These are phyloP conservation scores for Diplodia intermedia DNA, from an alignment of 2,329 filamentous ascomycete species.

Conservation along the genomic window DNA sequence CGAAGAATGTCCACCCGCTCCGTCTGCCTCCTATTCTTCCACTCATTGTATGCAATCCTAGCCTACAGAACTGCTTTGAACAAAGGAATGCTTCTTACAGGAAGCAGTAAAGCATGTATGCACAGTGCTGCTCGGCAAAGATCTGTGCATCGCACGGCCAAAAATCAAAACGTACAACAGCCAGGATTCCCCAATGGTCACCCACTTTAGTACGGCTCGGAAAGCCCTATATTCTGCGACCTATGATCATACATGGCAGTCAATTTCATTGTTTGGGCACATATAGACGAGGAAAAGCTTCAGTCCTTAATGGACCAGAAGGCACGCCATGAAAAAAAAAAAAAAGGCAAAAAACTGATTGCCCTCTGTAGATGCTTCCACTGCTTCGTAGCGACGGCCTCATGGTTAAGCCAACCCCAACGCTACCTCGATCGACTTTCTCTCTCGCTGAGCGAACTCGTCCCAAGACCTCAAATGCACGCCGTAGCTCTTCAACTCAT, in stretches of 20 bases:
- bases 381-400: background rate
- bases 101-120: too few relatives aligned
- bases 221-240: background rate
- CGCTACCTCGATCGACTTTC: slow-evolving; percentile 4
- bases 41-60: too few relatives aligned
- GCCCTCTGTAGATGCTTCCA: too few relatives aligned
- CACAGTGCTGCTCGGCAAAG: background rate
- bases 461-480: slow-evolving; percentile 10
- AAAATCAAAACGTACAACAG: slow-evolving; percentile 1
- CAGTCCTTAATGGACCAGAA: too few relatives aligned
- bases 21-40: too few relatives aligned
- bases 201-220: background rate
- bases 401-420: slow-evolving; percentile 5
- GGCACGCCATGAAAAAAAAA: too few relatives aligned
- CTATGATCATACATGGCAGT: background rate
- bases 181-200: slow-evolving; percentile 4
- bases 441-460: slow-evolving; percentile 5
- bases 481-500: slow-evolving; percentile 7
- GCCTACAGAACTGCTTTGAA: too few relatives aligned
- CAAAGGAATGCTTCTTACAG: too few relatives aligned
- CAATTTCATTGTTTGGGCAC: too few relatives aligned
- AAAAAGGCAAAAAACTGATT: too few relatives aligned
- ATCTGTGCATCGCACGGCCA: background rate
- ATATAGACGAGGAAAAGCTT: too few relatives aligned
- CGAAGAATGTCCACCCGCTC: too few relatives aligned